Percentiles rank a stretch among this genome's conserved stretches.
Evolutionary conservation across 2,329 filamentous ascomycete genomes (phyloP).

Genomic region (Fusarium setosum): DNA sequence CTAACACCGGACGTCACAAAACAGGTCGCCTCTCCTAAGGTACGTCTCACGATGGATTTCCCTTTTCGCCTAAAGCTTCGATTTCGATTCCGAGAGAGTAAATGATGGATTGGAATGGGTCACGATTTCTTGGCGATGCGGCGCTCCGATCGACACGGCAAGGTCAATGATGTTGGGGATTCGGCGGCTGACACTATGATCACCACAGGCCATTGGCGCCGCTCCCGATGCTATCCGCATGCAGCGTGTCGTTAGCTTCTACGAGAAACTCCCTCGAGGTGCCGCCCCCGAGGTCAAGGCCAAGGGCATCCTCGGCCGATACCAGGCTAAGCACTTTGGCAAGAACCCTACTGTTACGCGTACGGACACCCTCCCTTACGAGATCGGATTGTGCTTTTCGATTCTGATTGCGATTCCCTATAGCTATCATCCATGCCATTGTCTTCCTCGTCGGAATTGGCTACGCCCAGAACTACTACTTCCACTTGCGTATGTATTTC

Average conservation of each 20-base stretch:
- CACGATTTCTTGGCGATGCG: slow-evolving; percentile 22
- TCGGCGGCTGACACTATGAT: slow-evolving; percentile 49
- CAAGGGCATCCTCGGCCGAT: slow-evolving; percentile 86
- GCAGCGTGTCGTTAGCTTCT: slow-evolving; percentile 98
- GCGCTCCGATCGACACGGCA: slow-evolving; percentile 15
- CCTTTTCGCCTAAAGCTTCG: neutral
- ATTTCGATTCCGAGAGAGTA: slow-evolving; percentile 24
- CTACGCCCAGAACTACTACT: slow-evolving; percentile 99
- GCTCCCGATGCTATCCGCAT: slow-evolving; percentile 97
- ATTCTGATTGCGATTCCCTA: slow-evolving; percentile 37
- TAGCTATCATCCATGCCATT: slow-evolving; percentile 91
- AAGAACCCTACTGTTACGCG: slow-evolving; percentile 90
- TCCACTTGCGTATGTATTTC: slow-evolving; percentile 90
- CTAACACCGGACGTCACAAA: slow-evolving; percentile 50
- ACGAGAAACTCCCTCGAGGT: slow-evolving; percentile 97
- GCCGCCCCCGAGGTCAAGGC: slow-evolving; percentile 85
- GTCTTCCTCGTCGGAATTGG: slow-evolving; percentile 82
- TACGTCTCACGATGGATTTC: slow-evolving; percentile 56
- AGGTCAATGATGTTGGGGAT: slow-evolving; percentile 25
- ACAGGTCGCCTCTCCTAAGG: slow-evolving; percentile 85
- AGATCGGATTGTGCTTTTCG: slow-evolving; percentile 39
- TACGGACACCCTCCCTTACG: slow-evolving; percentile 61
- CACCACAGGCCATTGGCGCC: slow-evolving; percentile 85
- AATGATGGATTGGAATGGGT: slow-evolving; percentile 19
- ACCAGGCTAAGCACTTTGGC: slow-evolving; percentile 94